phyloP scores from a whole-genome alignment of 805 yeast genomes.

The Myxozyma geophila region DNA sequence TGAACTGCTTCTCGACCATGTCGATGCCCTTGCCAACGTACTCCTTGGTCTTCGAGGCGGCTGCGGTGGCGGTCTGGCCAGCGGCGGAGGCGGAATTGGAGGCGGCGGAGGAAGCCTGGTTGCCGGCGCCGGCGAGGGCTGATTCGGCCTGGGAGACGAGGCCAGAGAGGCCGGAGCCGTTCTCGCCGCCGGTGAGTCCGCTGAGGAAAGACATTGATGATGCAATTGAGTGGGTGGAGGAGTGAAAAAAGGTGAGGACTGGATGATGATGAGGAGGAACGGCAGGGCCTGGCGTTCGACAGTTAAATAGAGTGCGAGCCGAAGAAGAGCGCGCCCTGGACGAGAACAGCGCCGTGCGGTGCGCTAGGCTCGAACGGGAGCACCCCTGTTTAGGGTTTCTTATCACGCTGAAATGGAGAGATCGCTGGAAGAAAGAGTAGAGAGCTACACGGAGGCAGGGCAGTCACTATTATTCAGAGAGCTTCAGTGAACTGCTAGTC shows the following conservation, averaged over 20 bases:
- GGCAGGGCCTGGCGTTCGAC: not conserved
- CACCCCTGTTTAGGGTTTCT: too few species aligned
- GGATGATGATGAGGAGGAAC: not conserved
- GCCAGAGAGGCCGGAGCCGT: slow-evolving; percentile 14
- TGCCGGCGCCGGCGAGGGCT: slow-evolving; percentile 15
- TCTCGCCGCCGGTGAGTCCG: slow-evolving; percentile 13
- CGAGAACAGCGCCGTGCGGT: too few species aligned
- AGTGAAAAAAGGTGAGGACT: not conserved
- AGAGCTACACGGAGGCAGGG: too few species aligned
- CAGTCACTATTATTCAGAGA: too few species aligned
- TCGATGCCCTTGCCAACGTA: slow-evolving; percentile 30
- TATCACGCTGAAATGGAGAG: too few species aligned
- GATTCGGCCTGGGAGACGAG: slow-evolving; percentile 4
- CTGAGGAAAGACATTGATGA: slow-evolving; percentile 23
- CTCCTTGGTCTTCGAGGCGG: slow-evolving; percentile 16
- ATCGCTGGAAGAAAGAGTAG: too few species aligned
- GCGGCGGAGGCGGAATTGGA: slow-evolving; percentile 11
- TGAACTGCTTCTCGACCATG: slow-evolving; percentile 26
- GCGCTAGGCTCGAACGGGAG: too few species aligned
- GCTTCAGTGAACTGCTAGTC: too few species aligned
- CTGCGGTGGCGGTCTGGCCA: slow-evolving; percentile 8
- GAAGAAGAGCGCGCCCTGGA: too few species aligned
- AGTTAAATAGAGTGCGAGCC: too few species aligned
- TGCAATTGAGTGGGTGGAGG: not conserved
- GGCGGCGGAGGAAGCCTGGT: slow-evolving; percentile 9